These are phyloP conservation scores for Suillus subalutaceus DNA, from an alignment of 768 basidiomycete genomes.

Conservation along the genomic window DNA sequence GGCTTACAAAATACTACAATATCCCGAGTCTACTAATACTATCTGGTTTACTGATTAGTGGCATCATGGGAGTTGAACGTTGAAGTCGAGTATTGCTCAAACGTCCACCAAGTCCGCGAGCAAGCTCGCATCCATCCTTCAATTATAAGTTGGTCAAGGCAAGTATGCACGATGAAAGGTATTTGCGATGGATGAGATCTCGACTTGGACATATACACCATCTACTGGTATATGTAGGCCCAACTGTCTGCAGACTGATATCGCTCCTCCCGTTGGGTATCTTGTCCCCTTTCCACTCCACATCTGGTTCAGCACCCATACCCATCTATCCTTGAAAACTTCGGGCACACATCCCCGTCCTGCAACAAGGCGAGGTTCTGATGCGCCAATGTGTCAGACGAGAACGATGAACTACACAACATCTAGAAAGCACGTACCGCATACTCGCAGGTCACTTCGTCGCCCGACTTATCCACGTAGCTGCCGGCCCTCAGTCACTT, in stretches of 20 bases:
- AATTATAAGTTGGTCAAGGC: not conserved
- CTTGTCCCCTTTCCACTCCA: not conserved
- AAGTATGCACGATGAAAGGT: not conserved
- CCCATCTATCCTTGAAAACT: not conserved
- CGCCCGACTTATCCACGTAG: not conserved
- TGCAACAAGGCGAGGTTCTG: not conserved
- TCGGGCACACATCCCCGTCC: not conserved
- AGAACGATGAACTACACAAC: not conserved
- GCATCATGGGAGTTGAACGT: no score
- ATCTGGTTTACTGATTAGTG: no score
- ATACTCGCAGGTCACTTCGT: not conserved
- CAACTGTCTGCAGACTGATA: not conserved
- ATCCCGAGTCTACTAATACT: no score
- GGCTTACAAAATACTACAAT: no score
- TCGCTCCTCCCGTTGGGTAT: not conserved
- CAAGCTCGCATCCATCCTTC: no score
- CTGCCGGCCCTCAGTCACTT: not conserved
- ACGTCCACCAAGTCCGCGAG: no score
- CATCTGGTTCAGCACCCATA: not conserved
- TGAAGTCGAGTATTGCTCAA: no score
- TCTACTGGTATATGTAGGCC: not conserved
- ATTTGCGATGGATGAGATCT: not conserved
- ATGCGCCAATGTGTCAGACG: not conserved
- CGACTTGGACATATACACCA: no score
- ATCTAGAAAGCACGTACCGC: not conserved